Percentiles rank a stretch among this genome's conserved stretches.
Evolutionary conservation across 1,139 yeast genomes (phyloP).

Genomic region (Nakaseomyces delphensis): DNA sequence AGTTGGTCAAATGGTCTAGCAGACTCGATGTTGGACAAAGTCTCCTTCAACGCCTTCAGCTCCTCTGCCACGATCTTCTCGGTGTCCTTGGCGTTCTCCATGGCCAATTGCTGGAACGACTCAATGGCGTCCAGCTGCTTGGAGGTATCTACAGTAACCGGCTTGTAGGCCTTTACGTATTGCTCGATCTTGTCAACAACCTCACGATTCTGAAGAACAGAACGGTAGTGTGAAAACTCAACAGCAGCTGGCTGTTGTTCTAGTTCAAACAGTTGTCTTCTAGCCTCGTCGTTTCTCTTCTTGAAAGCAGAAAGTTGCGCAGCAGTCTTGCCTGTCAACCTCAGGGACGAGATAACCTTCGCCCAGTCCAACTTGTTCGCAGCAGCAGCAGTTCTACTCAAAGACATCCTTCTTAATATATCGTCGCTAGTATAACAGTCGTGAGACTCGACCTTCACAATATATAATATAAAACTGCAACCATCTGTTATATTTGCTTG

Average conservation of each 20-base stretch:
- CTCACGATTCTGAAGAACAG: constrained; percentile 69
- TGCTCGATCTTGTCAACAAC: constrained; percentile 76
- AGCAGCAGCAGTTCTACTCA: constrained; percentile 60
- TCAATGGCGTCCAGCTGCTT: constrained; percentile 89
- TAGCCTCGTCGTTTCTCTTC: constrained; percentile 98
- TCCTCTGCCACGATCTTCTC: constrained; percentile 83
- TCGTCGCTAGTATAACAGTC: no score
- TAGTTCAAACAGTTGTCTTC: constrained; percentile 65
- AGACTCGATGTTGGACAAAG: constrained; percentile 85
- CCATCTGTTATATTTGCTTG: no score
- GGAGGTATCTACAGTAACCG: constrained; percentile 76
- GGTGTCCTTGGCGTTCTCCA: constrained; percentile 91
- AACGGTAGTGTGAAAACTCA: constrained; percentile 75
- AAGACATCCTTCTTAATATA: constrained; percentile 20
- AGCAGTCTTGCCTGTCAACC: constrained; percentile 89
- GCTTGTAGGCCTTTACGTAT: constrained; percentile 67
- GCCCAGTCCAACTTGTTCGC: constrained; percentile 94
- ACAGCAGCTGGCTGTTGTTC: constrained; percentile 69
- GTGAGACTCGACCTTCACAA: no score
- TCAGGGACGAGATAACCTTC: constrained; percentile 77
- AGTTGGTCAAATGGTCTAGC: constrained; percentile 98
- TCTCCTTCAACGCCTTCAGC: constrained; percentile 74
- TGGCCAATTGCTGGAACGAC: constrained; percentile 89
- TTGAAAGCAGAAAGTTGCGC: constrained; percentile 82
- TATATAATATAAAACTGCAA: no score